These are phyloP conservation scores for Phytophthora cactorum DNA, from an alignment of 352 stramenopile genomes.

Conservation along the genomic window DNA sequence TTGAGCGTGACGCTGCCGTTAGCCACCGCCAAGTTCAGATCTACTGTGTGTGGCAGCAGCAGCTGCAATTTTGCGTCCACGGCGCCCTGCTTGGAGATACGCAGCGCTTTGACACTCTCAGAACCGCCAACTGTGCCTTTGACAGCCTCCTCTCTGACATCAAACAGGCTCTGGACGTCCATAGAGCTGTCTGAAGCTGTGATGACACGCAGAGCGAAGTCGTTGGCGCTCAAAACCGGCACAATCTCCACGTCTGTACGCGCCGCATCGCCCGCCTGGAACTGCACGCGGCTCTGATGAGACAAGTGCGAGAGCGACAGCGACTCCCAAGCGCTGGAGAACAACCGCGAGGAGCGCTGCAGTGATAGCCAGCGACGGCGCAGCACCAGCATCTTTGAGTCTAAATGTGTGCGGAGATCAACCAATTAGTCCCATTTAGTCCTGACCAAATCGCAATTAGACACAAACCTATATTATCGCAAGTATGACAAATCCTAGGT, in stretches of 20 bases:
- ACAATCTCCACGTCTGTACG: constrained; percentile 50
- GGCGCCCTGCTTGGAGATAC: constrained; percentile 36
- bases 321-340: constrained; percentile 9
- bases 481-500: constrained; percentile 3
- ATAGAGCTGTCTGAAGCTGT: not conserved
- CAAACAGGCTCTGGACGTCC: constrained; percentile 29
- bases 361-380: not conserved
- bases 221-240: constrained; percentile 52
- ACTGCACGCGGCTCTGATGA: constrained; percentile 48
- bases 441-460: not conserved
- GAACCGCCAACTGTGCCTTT: not conserved
- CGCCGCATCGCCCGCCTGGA: constrained; percentile 46
- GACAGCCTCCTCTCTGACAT: constrained; percentile 31
- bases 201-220: constrained; percentile 53
- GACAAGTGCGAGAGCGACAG: constrained; percentile 47
- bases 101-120: constrained; percentile 20
- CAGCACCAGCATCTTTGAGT: not conserved
- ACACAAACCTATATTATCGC: not conserved
- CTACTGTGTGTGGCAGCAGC: constrained; percentile 44
- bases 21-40: constrained; percentile 58
- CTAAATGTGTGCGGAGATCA: not conserved
- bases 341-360: not conserved
- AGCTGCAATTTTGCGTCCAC: constrained; percentile 37
- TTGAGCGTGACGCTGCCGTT: constrained; percentile 50
- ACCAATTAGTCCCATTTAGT: constrained; percentile 1